Conservation (phyloP, 371 early-diverging fungal species). For the Lichtheimia ornata region DNA sequence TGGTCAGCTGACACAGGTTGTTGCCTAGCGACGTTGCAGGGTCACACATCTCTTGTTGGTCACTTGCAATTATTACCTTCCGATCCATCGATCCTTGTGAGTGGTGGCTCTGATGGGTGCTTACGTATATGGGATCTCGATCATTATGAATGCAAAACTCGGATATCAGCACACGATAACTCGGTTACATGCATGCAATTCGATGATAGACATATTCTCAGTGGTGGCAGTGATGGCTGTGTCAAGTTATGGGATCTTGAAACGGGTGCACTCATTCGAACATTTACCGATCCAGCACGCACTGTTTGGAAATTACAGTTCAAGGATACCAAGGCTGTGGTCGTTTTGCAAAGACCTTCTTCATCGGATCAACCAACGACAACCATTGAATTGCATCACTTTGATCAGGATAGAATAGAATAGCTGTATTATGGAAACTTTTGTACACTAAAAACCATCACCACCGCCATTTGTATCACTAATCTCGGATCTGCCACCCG, state of each 20-base stretch:
- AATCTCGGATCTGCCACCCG: no score
- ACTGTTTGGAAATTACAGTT: slow-evolving; percentile 64
- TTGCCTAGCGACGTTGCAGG: slow-evolving; percentile 61
- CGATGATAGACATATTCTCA: slow-evolving; percentile 75
- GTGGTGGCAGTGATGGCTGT: slow-evolving; percentile 81
- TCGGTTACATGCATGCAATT: slow-evolving; percentile 86
- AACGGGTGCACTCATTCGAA: slow-evolving; percentile 69
- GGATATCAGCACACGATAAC: slow-evolving; percentile 75
- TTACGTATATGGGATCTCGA: slow-evolving; percentile 85
- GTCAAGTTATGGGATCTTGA: slow-evolving; percentile 84
- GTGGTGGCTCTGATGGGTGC: slow-evolving; percentile 76
- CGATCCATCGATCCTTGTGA: neutral
- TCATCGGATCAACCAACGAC: slow-evolving; percentile 28
- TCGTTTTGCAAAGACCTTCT: slow-evolving; percentile 48
- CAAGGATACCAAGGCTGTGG: slow-evolving; percentile 57
- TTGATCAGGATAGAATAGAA: slow-evolving; percentile 19
- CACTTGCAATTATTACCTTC: slow-evolving; percentile 70
- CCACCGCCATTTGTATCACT: no score
- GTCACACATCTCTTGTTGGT: slow-evolving; percentile 85
- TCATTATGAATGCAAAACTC: slow-evolving; percentile 60
- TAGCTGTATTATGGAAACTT: no score
- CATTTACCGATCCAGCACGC: slow-evolving; percentile 58
- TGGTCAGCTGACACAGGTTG: slow-evolving; percentile 66
- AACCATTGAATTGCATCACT: slow-evolving; percentile 46
- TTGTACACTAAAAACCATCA: no score